A percentile compares a stretch with the other conserved stretches of the same genome.
These are phyloP conservation scores for Omphalotus olearius DNA, from an alignment of 1,284 basidiomycete genomes.

Conservation along the genomic window DNA sequence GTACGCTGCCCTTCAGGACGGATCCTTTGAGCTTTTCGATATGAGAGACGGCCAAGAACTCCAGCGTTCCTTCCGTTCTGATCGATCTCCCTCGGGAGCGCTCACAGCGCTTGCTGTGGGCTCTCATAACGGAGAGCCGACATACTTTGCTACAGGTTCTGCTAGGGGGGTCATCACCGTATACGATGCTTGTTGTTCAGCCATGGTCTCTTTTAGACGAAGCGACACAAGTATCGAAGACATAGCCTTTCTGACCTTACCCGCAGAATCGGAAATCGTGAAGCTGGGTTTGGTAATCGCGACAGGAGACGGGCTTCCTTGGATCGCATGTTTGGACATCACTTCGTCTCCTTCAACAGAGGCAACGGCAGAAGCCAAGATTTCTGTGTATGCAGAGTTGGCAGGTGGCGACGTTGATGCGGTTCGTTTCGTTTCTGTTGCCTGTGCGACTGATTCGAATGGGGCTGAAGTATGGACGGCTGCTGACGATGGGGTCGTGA, in stretches of 20 bases:
- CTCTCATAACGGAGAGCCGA: conserved; percentile 22
- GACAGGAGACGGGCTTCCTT: conserved; percentile 55
- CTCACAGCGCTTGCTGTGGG: conserved; percentile 44
- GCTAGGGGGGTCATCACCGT: conserved; percentile 54
- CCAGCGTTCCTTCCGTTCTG: conserved; percentile 36
- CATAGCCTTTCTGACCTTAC: conserved; percentile 33
- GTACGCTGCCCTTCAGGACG: conserved; percentile 55
- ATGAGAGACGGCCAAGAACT: conserved; percentile 28
- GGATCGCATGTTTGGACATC: conserved; percentile 32
- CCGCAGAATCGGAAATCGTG: not conserved
- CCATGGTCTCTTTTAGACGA: conserved; percentile 35
- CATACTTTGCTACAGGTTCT: conserved; percentile 60
- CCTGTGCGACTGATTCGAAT: conserved; percentile 1
- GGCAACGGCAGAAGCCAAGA: conserved; percentile 29
- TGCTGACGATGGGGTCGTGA: conserved; percentile 55
- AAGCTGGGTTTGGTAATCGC: conserved; percentile 42
- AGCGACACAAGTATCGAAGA: conserved; percentile 56
- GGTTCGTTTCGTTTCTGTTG: conserved; percentile 33
- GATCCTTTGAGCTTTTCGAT: conserved; percentile 55
- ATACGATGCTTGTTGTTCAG: conserved; percentile 38
- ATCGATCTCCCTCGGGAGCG: conserved; percentile 25
- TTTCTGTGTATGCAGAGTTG: conserved; percentile 34
- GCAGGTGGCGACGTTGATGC: conserved; percentile 47
- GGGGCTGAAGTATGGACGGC: conserved; percentile 48
- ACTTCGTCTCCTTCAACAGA: conserved; percentile 26